A percentile compares a stretch with the other conserved stretches of the same genome.
Evolutionary conservation across 2,329 filamentous ascomycete genomes (phyloP).

Genomic region (Calonectria honghensis): DNA sequence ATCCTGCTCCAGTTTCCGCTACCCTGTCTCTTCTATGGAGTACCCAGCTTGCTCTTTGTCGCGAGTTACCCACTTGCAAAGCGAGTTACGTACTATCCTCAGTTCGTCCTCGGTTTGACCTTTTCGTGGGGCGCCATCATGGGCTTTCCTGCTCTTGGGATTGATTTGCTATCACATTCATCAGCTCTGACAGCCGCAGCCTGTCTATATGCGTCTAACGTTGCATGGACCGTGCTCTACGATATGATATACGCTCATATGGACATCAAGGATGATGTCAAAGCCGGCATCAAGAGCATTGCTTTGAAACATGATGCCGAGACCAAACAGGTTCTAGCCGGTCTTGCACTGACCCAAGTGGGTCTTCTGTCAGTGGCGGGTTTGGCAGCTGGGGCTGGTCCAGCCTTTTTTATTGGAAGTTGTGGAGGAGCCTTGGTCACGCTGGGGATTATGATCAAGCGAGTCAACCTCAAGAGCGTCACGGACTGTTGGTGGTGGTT

Average conservation of each 20-base stretch:
- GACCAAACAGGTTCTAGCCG: constrained; percentile 84
- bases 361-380: constrained; percentile 82
- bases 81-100: constrained; percentile 90
- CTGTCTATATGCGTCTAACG: constrained; percentile 84
- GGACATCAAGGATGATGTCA: constrained; percentile 90
- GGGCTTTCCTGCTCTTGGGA: constrained; percentile 88
- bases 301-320: constrained; percentile 85
- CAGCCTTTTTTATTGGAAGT: constrained; percentile 80
- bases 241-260: constrained; percentile 97
- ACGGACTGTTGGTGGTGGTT: constrained; percentile 88
- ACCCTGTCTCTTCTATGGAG: constrained; percentile 84
- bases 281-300: constrained; percentile 92
- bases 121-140: constrained; percentile 94
- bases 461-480: constrained; percentile 79
- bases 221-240: constrained; percentile 91
- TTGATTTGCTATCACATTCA: constrained; percentile 81
- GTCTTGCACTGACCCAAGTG: constrained; percentile 81
- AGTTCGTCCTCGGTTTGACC: constrained; percentile 87
- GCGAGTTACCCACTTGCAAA: constrained; percentile 88
- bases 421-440: constrained; percentile 79
- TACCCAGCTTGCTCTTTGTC: constrained; percentile 84
- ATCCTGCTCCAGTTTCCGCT: constrained; percentile 85
- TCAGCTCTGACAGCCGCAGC: constrained; percentile 79
- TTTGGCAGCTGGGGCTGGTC: constrained; percentile 78
- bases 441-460: constrained; percentile 80